A percentile compares a stretch with the other conserved stretches of the same genome.
phyloP scores from a whole-genome alignment of 148 eudicot species.

The Arctostaphylos glauca region DNA sequence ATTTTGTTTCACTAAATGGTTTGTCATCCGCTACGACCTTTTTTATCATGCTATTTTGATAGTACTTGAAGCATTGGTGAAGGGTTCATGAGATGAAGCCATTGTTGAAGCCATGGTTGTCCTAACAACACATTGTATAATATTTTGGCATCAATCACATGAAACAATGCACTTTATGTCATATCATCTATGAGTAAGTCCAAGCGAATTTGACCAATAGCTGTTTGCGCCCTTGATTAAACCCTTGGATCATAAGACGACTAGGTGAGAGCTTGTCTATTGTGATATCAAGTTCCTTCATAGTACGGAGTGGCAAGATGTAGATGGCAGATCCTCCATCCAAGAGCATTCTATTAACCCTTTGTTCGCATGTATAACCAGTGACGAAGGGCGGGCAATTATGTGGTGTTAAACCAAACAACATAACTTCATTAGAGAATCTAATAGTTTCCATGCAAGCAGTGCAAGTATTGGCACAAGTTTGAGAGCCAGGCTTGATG shows the following conservation, averaged over 20 bases:
- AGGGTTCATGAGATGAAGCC: not conserved
- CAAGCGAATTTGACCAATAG: not conserved
- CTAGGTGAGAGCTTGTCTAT: not conserved
- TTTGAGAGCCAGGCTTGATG: not conserved
- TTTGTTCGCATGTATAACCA: too few relatives aligned
- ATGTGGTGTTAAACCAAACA: too few relatives aligned
- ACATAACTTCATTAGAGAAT: too few relatives aligned
- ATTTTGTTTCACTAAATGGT: not conserved
- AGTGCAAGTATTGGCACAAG: too few relatives aligned
- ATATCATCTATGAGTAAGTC: not conserved
- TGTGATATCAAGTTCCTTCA: not conserved
- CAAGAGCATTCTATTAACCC: too few relatives aligned
- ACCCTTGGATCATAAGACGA: conserved; percentile 2
- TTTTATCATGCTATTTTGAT: not conserved
- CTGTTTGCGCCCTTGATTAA: too few relatives aligned
- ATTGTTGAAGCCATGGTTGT: too few relatives aligned
- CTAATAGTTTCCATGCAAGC: too few relatives aligned
- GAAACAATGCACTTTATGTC: not conserved
- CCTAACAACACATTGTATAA: too few relatives aligned
- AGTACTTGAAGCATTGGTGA: not conserved
- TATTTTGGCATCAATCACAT: too few relatives aligned
- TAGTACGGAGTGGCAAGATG: not conserved
- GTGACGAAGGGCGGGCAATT: too few relatives aligned
- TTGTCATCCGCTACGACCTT: not conserved
- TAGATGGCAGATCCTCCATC: too few relatives aligned